A percentile compares a stretch with the other conserved stretches of the same genome.
These are phyloP conservation scores for Wallacemonas sp. DNA, from an alignment of 208 protist species.

Conservation along the genomic window DNA sequence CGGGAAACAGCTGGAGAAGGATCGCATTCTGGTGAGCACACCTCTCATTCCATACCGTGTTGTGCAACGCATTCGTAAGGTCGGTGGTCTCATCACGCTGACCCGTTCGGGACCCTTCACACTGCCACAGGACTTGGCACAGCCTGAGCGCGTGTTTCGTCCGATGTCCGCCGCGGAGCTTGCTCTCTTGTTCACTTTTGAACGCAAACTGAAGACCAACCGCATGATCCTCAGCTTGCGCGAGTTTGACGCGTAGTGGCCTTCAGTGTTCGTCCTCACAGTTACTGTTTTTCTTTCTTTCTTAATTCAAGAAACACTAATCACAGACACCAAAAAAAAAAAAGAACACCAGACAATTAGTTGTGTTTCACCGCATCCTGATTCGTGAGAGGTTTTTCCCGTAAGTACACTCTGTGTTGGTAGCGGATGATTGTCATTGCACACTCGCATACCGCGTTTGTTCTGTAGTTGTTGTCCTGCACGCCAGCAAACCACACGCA, in stretches of 20 bases:
- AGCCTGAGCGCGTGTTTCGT: constrained; percentile 29
- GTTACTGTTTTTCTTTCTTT: constrained; percentile 10
- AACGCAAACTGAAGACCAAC: constrained; percentile 79
- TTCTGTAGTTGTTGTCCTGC: too few species aligned
- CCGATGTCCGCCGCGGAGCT: constrained; percentile 59
- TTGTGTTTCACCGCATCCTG: too few species aligned
- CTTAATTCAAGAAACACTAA: too few species aligned
- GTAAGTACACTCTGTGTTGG: too few species aligned
- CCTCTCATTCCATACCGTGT: constrained; percentile 78
- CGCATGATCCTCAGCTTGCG: constrained; percentile 76
- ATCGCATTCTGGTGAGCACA: constrained; percentile 63
- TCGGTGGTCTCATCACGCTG: constrained; percentile 54
- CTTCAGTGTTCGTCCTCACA: not conserved
- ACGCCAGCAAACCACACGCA: too few species aligned
- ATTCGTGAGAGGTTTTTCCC: too few species aligned
- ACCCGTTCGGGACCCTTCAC: constrained; percentile 77
- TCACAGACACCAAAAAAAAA: too few species aligned
- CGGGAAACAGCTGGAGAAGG: constrained; percentile 28
- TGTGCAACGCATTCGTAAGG: constrained; percentile 47
- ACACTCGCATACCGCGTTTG: too few species aligned
- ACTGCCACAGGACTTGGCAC: constrained; percentile 35
- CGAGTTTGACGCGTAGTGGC: constrained; percentile 82
- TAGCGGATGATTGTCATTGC: too few species aligned
- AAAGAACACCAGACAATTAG: too few species aligned
- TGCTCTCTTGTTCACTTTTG: constrained; percentile 84